Evolutionary conservation across 2,329 filamentous ascomycete genomes (phyloP).

Genomic region (Penicillium sp.): DNA sequence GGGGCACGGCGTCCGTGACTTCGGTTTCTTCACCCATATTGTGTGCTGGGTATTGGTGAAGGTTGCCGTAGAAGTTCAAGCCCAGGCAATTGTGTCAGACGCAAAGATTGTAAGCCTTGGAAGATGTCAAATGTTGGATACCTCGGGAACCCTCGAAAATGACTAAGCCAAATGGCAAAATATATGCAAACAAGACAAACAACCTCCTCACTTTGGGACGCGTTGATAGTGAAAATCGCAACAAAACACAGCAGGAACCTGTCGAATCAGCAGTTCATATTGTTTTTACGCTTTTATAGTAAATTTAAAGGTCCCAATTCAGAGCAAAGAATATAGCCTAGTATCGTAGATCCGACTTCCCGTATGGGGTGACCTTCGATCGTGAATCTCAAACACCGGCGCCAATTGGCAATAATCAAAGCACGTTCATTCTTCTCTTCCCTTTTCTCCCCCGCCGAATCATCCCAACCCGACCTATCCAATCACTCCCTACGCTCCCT

Average conservation of each 20-base stretch:
- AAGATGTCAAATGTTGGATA: neutral
- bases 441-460: conserved; percentile 37
- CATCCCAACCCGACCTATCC: conserved; percentile 27
- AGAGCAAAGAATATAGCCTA: neutral
- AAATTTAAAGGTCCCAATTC: neutral
- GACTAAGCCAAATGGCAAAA: neutral
- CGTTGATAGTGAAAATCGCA: neutral
- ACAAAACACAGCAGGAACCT: neutral
- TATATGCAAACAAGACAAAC: conserved; percentile 6
- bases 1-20: conserved; percentile 26
- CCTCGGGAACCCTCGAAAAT: neutral
- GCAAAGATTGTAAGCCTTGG: neutral
- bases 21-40: conserved; percentile 33
- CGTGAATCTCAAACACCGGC: conserved; percentile 20
- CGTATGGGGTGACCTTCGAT: neutral
- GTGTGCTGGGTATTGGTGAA: neutral
- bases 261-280: conserved; percentile 1
- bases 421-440: conserved; percentile 16
- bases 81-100: neutral
- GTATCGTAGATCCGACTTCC: neutral
- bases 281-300: neutral
- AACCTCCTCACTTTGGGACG: conserved; percentile 3
- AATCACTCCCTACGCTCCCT: conserved; percentile 24
- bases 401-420: conserved; percentile 18
- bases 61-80: neutral